These are phyloP conservation scores for Aspergillus sp. DNA, from an alignment of 2,329 filamentous ascomycete species.

Conservation along the genomic window DNA sequence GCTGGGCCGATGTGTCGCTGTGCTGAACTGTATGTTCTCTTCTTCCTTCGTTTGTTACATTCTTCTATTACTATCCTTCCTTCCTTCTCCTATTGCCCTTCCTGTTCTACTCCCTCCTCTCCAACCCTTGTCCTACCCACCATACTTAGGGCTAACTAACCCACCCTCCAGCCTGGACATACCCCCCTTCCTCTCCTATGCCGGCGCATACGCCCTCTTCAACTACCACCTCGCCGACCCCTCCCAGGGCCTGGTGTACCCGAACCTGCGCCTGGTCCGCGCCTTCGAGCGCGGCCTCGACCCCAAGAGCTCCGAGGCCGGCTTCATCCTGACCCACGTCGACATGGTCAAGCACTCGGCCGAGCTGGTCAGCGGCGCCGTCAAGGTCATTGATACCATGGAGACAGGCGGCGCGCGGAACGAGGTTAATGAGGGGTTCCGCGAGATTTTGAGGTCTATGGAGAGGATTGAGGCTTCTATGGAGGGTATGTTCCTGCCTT, in stretches of 20 bases:
- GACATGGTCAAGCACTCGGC: conserved; percentile 89
- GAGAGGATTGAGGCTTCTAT: conserved; percentile 66
- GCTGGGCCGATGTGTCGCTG: conserved; percentile 74
- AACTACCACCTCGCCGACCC: conserved; percentile 54
- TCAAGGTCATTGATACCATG: conserved; percentile 55
- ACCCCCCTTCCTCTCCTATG: conserved; percentile 86
- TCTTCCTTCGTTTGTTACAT: conserved; percentile 2
- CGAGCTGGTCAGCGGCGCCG: conserved; percentile 62
- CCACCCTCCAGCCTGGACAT: conserved; percentile 59
- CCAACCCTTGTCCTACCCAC: too few relatives aligned
- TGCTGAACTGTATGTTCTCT: conserved; percentile 65
- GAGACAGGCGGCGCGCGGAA: conserved; percentile 42
- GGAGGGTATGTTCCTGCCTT: conserved; percentile 48
- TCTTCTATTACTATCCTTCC: too few relatives aligned
- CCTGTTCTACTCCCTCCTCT: too few relatives aligned
- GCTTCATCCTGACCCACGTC: conserved; percentile 91
- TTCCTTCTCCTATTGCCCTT: too few relatives aligned
- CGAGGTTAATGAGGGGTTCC: conserved; percentile 56
- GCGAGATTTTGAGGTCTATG: conserved; percentile 54
- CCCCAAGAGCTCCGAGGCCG: conserved; percentile 78
- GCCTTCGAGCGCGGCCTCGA: conserved; percentile 88
- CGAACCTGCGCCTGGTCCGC: conserved; percentile 70
- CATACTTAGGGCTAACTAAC: too few relatives aligned
- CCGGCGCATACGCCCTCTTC: conserved; percentile 53
- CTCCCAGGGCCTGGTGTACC: conserved; percentile 45